These are phyloP conservation scores for Saccharomyces hybrid DNA, from an alignment of 1,139 yeast genomes.

Conservation along the genomic window DNA sequence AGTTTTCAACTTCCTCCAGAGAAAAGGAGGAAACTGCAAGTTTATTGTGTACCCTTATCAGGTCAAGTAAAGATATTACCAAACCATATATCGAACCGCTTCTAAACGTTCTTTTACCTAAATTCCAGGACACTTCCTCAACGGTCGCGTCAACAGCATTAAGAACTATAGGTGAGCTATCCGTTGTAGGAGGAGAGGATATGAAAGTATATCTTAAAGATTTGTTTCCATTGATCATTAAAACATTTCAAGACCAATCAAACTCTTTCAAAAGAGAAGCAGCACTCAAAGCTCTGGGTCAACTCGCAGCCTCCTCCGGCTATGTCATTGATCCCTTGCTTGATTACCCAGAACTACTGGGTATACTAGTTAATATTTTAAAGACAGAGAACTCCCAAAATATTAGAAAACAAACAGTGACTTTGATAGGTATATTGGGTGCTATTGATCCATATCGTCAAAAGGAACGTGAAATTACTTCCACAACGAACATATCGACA, in stretches of 20 bases:
- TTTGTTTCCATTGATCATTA: conserved; percentile 80
- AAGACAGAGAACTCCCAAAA: conserved; percentile 72
- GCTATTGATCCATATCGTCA: conserved; percentile 95
- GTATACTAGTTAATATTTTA: conserved; percentile 71
- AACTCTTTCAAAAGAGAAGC: conserved; percentile 85
- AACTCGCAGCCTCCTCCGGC: conserved; percentile 82
- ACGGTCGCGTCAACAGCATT: conserved; percentile 83
- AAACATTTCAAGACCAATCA: conserved; percentile 86
- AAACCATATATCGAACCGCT: conserved; percentile 89
- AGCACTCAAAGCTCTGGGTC: conserved; percentile 81
- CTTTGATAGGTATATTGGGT: conserved; percentile 85
- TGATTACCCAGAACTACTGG: conserved; percentile 83
- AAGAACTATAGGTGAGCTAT: conserved; percentile 77
- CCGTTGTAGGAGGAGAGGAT: conserved; percentile 85
- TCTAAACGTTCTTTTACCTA: conserved; percentile 71
- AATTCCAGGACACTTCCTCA: conserved; percentile 63
- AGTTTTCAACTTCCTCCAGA: conserved; percentile 68
- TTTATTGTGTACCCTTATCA: conserved; percentile 62
- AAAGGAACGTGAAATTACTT: conserved; percentile 75
- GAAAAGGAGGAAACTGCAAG: conserved; percentile 84
- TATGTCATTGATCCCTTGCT: conserved; percentile 92
- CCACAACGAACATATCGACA: conserved; percentile 52
- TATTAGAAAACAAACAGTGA: conserved; percentile 79
- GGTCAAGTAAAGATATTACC: conserved; percentile 71
- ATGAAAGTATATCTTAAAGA: conserved; percentile 63